Evolutionary conservation across 345 rosid species (phyloP).

Genomic region (Jatropha curcas): DNA sequence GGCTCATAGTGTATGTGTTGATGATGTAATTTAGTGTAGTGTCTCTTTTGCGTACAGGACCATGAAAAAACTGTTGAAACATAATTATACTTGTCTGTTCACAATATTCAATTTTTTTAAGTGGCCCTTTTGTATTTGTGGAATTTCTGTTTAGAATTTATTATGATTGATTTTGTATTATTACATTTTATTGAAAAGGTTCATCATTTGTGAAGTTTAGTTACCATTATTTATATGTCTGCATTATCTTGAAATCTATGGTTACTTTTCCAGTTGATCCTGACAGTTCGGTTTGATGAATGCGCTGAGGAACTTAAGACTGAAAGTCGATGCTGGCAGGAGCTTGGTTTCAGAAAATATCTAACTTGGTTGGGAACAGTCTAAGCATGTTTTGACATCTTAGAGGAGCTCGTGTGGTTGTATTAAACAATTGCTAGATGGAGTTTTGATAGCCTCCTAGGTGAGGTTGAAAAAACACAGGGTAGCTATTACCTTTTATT

Average conservation of each 20-base stretch:
- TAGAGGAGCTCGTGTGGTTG: background rate
- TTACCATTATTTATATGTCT: background rate
- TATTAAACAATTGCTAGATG: slow-evolving; percentile 2
- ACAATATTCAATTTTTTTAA: background rate
- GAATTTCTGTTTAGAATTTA: background rate
- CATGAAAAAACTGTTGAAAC: slow-evolving; percentile 8
- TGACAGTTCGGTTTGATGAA: slow-evolving; percentile 10
- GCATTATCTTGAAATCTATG: slow-evolving; percentile 2
- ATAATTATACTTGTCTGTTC: slow-evolving; percentile 19
- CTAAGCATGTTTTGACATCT: background rate
- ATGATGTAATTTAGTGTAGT: background rate
- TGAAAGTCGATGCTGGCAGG: background rate
- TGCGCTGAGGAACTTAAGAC: slow-evolving; percentile 7
- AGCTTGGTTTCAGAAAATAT: slow-evolving; percentile 9
- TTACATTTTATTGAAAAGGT: background rate
- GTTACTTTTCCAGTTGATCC: background rate
- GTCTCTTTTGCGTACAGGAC: slow-evolving; percentile 11
- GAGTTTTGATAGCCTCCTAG: slow-evolving; percentile 9
- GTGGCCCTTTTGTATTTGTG: background rate
- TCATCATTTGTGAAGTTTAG: background rate
- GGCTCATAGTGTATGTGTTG: slow-evolving; percentile 1
- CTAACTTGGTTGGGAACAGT: background rate
- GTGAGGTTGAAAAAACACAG: background rate
- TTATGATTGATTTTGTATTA: background rate
- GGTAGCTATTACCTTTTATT: slow-evolving; percentile 18